Percentiles rank a stretch among this genome's conserved stretches.
Conservation (phyloP, 306 rosid species). For the Quercus berberidifolia region DNA sequence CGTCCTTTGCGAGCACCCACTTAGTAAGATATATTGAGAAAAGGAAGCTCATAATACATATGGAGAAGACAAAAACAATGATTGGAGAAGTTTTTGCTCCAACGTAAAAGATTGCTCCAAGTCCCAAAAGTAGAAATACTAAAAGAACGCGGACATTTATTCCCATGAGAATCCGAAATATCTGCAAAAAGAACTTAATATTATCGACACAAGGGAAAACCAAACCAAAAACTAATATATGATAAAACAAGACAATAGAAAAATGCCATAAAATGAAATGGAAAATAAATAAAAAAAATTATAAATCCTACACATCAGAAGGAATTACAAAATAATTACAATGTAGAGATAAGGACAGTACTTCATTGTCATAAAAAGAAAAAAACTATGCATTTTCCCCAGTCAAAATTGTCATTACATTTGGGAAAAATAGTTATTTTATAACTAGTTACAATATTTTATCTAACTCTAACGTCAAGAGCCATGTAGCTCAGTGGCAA, state of each 20-base stretch:
- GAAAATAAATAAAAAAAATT: neutral
- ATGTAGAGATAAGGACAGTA: neutral
- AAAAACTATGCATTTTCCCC: neutral
- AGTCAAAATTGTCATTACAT: neutral
- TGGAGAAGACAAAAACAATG: constrained; percentile 78
- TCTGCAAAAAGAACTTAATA: constrained; percentile 42
- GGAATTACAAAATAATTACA: neutral
- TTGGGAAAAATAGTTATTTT: neutral
- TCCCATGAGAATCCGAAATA: constrained; percentile 71
- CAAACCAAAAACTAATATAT: neutral
- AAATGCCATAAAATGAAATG: neutral
- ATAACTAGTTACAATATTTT: neutral
- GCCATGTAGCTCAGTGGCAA: no score
- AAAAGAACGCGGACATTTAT: constrained; percentile 71
- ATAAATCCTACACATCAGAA: neutral
- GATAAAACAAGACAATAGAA: neutral
- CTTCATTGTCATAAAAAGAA: neutral
- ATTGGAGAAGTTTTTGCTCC: constrained; percentile 92
- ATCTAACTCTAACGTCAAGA: neutral
- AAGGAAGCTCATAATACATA: constrained; percentile 90
- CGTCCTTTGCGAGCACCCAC: constrained; percentile 98
- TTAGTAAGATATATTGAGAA: constrained; percentile 66
- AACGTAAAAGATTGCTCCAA: constrained; percentile 76
- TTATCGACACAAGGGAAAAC: constrained; percentile 4
- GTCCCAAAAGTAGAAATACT: constrained; percentile 57